Conservation (phyloP, 148 eudicot genomes). For the Rhododendron henanense region DNA sequence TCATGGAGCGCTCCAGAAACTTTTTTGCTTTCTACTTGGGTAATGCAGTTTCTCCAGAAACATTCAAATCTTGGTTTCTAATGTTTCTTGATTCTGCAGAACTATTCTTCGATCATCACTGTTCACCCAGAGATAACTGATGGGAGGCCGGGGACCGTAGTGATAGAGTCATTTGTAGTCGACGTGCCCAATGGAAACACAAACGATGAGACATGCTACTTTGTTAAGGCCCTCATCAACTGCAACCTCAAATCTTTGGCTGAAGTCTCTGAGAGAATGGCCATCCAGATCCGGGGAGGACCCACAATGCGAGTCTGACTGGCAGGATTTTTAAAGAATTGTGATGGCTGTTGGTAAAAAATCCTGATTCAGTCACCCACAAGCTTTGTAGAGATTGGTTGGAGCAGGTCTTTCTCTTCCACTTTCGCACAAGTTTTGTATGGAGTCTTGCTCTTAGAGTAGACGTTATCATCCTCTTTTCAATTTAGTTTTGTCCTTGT, state of each 20-base stretch:
- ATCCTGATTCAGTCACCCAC: background rate
- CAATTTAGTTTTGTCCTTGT: background rate
- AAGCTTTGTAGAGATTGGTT: slow-evolving; percentile 1
- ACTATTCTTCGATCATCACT: slow-evolving; percentile 72
- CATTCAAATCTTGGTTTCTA: background rate
- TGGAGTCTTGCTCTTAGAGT: background rate
- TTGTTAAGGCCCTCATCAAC: slow-evolving; percentile 59
- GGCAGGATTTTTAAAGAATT: background rate
- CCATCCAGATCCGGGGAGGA: slow-evolving; percentile 26
- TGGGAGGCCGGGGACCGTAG: slow-evolving; percentile 49
- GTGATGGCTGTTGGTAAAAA: background rate
- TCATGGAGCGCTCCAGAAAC: background rate
- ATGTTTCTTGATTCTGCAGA: slow-evolving; percentile 37
- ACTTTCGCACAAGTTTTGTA: slow-evolving; percentile 16
- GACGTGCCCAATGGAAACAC: slow-evolving; percentile 76
- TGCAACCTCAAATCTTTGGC: slow-evolving; percentile 74
- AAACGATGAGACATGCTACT: slow-evolving; percentile 61
- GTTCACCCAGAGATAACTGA: slow-evolving; percentile 63
- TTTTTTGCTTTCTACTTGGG: background rate
- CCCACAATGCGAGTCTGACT: background rate
- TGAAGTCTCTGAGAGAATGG: slow-evolving; percentile 70
- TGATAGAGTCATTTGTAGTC: slow-evolving; percentile 64
- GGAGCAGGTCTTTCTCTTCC: background rate
- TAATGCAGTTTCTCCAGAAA: background rate
- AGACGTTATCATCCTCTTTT: background rate